Evolutionary conservation across 306 rosid genomes (phyloP), one percentile per base, ranked within the genome.

Genomic region (Prinsepia uniflora): DNA sequence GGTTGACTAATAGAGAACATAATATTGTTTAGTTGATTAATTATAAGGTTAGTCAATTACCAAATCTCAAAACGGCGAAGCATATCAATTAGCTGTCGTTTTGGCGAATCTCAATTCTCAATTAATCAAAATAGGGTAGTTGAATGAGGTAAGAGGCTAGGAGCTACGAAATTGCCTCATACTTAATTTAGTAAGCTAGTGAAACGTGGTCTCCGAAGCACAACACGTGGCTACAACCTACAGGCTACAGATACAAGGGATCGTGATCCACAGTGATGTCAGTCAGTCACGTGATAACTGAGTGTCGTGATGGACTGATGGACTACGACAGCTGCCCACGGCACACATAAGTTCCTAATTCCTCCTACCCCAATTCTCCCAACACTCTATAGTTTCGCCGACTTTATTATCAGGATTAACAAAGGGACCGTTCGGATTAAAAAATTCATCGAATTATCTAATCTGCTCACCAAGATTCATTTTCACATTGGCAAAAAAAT

Each of bases 221-320:
- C 10, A 54, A 54, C 63, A 70, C 73, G 63, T 70, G 64, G 24
- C 40, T 22, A 22, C 9, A 56, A 6, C 52, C 52, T 47, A 47
- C n/a, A 11, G 5, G 36, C 36, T 30, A 30, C 36, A 30, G 36
- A 30, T 30, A 30, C 36, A 30, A 3, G 36, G 4, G 36, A 30
- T 30, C 9, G 0, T 18, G n/a, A 18, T 13, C 1, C 19, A 12
- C 24, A 14, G 46, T 1, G 64, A 44, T 60, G 60, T 60, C 1
- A 7, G 60, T 60, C 1, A 7, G 19, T 72, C 60, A 72, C 75
- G 59, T 46, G 75, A 15, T 45, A 15, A 5, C 22, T 56, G 17
- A 56, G 8, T 5, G n/a, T 12, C 2, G 45, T 2, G 45, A 42
- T 42, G 45, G 45, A 42, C n/a, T n/a, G 3, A 8, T 5, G 45